Evolutionary conservation across 148 eudicot genomes (phyloP), one percentile per base, ranked within the genome.

Genomic region (Rhododendron molle): DNA sequence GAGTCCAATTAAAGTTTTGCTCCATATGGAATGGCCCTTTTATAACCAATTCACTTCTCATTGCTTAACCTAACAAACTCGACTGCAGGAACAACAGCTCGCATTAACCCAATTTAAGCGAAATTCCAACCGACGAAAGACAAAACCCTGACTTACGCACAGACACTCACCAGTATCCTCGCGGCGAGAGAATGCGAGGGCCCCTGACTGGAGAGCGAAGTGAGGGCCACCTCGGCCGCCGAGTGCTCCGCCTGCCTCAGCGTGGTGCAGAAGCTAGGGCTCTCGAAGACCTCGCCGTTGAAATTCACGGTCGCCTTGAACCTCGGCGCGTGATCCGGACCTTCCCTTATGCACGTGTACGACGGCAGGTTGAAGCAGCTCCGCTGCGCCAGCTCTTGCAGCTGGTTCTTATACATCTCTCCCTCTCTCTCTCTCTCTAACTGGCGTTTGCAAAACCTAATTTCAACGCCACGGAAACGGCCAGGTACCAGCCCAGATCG

Each of bases 281-380:
- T 88, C 88, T 89, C 91, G 80, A 89, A 92, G 9, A 85, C 84
- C 87, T 92, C 94, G 32, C 94, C 91, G 85, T 90, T 92, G 77
- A 92, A 92, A 38, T 92, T 92, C 62, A 92, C 93, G 15, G 88
- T 52, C 4, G 93, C 88, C 76, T 90, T 92, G 84, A 92, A 92
- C 86, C 92, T 67, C 72, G 94, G 94, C 83, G 92, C 94, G 88
- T 92, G 94, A 90, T 92, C 94, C 3, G 94, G 94, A 86, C 94
- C 94, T 83, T 92, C 91, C 26, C 92, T 84, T 28, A 91, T 77
- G 72, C 88, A 86, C 26, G 90, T 84, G 78, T 92, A 92, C 34
- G 94, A 88, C 40, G 94, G 94, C 84, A 92, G 73, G 52, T 92
- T 92, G 86, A 92, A 92, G 88, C 94, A 92, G 88, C 94, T 92